Conservation (phyloP, 768 basidiomycete genomes). For the Russula compacta region DNA sequence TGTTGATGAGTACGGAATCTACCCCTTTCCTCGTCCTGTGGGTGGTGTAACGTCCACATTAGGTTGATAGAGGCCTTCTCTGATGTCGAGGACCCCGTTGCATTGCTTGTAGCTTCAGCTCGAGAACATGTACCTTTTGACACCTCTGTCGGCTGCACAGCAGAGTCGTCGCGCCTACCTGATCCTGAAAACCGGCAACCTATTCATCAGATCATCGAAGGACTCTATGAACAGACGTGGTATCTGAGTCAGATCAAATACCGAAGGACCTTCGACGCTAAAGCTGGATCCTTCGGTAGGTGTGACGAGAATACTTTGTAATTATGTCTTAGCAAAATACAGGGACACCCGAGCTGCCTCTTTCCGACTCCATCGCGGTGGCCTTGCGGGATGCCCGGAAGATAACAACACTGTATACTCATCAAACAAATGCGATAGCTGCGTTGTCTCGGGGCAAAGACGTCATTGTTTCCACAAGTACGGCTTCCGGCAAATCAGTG, state of each 20-base stretch:
- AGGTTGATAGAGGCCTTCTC: conserved; percentile 54
- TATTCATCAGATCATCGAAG: conserved; percentile 48
- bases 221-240: conserved; percentile 51
- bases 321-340: neutral
- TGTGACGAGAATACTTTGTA: neutral
- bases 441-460: conserved; percentile 48
- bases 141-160: conserved; percentile 28
- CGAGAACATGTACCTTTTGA: conserved; percentile 64
- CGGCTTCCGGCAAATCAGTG: conserved; percentile 83
- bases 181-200: conserved; percentile 44
- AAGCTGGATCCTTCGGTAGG: conserved; percentile 44
- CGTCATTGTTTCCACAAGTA: conserved; percentile 85
- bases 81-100: conserved; percentile 48
- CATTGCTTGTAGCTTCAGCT: conserved; percentile 56
- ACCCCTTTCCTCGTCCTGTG: conserved; percentile 25
- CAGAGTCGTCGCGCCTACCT: conserved; percentile 24
- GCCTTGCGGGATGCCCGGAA: conserved; percentile 51
- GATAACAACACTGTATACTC: conserved; percentile 55
- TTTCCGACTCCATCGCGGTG: conserved; percentile 46
- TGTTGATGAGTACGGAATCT: conserved; percentile 37
- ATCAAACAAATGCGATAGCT: conserved; percentile 67
- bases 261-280: conserved; percentile 44
- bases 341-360: conserved; percentile 44
- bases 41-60: neutral
- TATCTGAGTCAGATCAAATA: conserved; percentile 63